A percentile compares a stretch with the other conserved stretches of the same genome.
Conservation (phyloP, 1,284 basidiomycete species). For the Veloporphyrellus conicus region DNA sequence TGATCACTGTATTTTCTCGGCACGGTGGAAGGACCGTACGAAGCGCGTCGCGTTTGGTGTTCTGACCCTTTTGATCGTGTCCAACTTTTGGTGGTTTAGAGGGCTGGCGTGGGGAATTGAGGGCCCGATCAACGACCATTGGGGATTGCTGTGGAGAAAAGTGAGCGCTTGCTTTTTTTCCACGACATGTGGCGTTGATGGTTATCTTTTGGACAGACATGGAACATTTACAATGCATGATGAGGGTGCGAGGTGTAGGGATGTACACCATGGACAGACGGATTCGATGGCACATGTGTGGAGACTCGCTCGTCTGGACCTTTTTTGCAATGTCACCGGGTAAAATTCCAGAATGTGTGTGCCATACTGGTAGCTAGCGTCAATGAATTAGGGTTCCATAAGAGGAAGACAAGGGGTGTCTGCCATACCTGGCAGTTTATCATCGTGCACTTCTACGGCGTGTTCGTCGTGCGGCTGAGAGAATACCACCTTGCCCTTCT, state of each 20-base stretch:
- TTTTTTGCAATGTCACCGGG: too few species aligned
- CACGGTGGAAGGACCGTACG: conserved; percentile 58
- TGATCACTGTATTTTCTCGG: conserved; percentile 88
- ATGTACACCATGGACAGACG: too few species aligned
- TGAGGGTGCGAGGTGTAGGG: background rate
- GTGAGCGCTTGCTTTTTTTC: conserved; percentile 38
- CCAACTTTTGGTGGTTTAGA: conserved; percentile 92
- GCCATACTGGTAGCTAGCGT: too few species aligned
- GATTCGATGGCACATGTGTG: too few species aligned
- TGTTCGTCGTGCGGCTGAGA: conserved; percentile 8
- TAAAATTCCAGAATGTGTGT: too few species aligned
- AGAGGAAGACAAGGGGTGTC: conserved; percentile 10
- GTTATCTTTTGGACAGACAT: too few species aligned
- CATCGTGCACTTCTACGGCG: background rate
- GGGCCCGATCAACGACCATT: conserved; percentile 76
- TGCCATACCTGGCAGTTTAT: background rate
- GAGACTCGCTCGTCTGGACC: conserved; percentile 2
- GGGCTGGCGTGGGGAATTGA: conserved; percentile 85
- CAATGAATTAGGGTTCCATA: conserved; percentile 1
- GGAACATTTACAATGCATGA: conserved; percentile 30
- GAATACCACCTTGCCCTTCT: background rate
- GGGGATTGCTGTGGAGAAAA: conserved; percentile 79
- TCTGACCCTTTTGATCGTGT: conserved; percentile 58
- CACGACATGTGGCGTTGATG: too few species aligned
- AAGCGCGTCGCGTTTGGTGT: conserved; percentile 74